phyloP scores from a whole-genome alignment of 2,329 filamentous ascomycete species.

The Colletotrichum nymphaeae region DNA sequence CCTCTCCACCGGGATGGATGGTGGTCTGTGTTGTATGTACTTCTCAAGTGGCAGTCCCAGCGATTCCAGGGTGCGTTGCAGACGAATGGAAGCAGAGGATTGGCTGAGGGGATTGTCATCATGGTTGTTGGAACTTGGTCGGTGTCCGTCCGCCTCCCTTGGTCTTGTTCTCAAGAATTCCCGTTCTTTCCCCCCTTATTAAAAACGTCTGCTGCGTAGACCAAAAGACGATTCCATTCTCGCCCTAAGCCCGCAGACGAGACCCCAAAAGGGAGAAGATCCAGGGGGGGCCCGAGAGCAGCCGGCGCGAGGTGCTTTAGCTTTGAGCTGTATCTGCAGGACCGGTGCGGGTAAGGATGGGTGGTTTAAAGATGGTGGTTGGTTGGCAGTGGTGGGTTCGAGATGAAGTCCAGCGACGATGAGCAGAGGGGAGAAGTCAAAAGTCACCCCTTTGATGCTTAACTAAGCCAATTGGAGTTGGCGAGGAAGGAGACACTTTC shows the following conservation, averaged over 20 bases:
- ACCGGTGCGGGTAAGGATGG: background rate
- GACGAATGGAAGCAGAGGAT: background rate
- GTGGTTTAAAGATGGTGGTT: background rate
- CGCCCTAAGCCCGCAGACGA: constrained; percentile 1
- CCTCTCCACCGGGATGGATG: constrained; percentile 6
- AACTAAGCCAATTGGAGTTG: too few relatives aligned
- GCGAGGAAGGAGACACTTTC: background rate
- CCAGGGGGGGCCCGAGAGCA: background rate
- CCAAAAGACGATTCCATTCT: background rate
- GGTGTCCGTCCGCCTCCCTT: background rate
- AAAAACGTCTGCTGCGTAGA: background rate
- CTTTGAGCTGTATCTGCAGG: background rate
- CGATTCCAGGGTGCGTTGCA: background rate
- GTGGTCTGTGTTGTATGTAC: constrained; percentile 18
- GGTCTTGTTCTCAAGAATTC: background rate
- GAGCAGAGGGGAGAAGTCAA: background rate
- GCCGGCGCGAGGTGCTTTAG: background rate
- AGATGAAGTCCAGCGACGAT: background rate
- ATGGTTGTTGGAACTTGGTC: background rate
- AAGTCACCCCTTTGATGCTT: too few relatives aligned
- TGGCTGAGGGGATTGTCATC: background rate
- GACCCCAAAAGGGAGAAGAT: constrained; percentile 4
- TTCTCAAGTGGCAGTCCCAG: background rate
- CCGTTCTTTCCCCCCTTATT: background rate
- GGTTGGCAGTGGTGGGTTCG: too few relatives aligned